phyloP scores from a whole-genome alignment of 352 stramenopile species.

The Pythium rhizo-oryzae region DNA sequence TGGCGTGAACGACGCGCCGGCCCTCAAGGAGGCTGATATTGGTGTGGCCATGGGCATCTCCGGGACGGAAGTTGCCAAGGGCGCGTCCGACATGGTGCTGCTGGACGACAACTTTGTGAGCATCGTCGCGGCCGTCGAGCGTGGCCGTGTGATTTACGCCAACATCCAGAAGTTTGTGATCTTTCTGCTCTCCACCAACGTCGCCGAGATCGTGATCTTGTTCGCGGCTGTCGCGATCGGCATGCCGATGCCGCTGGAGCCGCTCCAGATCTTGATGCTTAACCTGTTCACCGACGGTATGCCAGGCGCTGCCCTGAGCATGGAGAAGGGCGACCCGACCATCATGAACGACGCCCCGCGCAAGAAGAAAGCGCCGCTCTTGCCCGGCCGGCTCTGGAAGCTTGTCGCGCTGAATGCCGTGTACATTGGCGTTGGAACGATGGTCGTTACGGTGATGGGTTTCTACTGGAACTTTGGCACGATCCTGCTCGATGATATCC shows the following conservation, averaged over 20 bases:
- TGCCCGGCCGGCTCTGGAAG: constrained; percentile 69
- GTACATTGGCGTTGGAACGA: constrained; percentile 45
- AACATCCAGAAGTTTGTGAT: constrained; percentile 99
- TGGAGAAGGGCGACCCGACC: constrained; percentile 65
- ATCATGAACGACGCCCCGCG: constrained; percentile 73
- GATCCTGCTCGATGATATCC: constrained; percentile 54
- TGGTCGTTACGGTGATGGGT: constrained; percentile 55
- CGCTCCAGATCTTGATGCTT: constrained; percentile 98
- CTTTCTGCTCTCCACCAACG: constrained; percentile 98
- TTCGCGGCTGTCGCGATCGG: constrained; percentile 63
- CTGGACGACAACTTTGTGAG: constrained; percentile 98
- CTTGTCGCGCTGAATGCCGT: constrained; percentile 62
- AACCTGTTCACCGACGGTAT: constrained; percentile 98
- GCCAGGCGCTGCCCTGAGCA: constrained; percentile 69
- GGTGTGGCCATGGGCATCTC: constrained; percentile 98
- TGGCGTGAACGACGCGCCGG: constrained; percentile 93
- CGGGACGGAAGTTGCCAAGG: constrained; percentile 97
- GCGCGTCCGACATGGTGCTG: constrained; percentile 98
- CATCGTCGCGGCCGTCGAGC: constrained; percentile 97
- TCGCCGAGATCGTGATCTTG: constrained; percentile 93
- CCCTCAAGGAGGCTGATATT: constrained; percentile 95
- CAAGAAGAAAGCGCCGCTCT: constrained; percentile 51
- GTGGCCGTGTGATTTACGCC: constrained; percentile 96
- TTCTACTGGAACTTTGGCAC: constrained; percentile 77
- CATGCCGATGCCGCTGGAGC: constrained; percentile 88